Evolutionary conservation across 345 rosid species (phyloP).

Genomic region (Excoecaria cochinchinensis): DNA sequence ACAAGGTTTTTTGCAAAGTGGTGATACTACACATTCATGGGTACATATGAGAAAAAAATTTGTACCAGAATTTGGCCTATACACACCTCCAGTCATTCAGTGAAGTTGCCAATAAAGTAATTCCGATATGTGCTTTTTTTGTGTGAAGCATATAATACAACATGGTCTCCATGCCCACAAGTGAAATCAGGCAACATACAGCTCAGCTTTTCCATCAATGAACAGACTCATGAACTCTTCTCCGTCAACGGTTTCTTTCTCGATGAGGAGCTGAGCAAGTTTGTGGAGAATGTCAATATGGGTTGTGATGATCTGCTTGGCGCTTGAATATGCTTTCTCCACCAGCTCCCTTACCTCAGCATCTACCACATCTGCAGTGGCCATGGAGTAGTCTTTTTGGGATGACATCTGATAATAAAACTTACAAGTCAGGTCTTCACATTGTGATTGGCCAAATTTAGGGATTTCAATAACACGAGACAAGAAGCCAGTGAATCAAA

Average conservation of each 20-base stretch:
- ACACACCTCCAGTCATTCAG: neutral
- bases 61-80: neutral
- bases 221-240: conserved; percentile 99
- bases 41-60: too few relatives aligned
- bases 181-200: conserved; percentile 54
- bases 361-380: conserved; percentile 91
- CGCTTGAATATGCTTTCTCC: conserved; percentile 71
- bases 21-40: too few relatives aligned
- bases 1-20: too few relatives aligned
- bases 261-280: conserved; percentile 85
- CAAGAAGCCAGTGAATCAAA: too few relatives aligned
- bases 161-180: conserved; percentile 1
- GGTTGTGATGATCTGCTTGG: conserved; percentile 63
- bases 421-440: neutral
- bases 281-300: conserved; percentile 74
- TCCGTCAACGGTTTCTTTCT: conserved; percentile 94
- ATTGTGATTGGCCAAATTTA: neutral
- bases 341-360: conserved; percentile 88
- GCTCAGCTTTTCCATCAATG: conserved; percentile 94
- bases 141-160: conserved; percentile 28
- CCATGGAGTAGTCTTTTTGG: conserved; percentile 98
- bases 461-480: neutral
- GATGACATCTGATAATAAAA: conserved; percentile 66
- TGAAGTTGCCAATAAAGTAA: neutral
- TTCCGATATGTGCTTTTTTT: neutral